These are phyloP conservation scores for Pueraria montana DNA, from an alignment of 306 rosid genomes.

Conservation along the genomic window DNA sequence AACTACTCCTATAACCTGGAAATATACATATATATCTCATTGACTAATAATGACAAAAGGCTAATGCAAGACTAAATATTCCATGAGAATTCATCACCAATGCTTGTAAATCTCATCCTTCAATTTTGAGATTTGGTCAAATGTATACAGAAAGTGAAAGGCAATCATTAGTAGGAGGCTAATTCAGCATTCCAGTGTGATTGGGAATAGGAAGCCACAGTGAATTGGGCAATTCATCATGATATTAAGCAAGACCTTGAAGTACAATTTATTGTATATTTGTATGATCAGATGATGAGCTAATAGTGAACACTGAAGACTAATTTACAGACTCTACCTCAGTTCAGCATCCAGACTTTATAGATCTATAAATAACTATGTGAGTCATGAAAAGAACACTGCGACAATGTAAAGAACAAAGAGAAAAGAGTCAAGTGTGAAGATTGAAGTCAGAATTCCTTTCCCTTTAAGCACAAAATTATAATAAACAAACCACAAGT, in stretches of 20 bases:
- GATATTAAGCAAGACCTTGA: slow-evolving; percentile 34
- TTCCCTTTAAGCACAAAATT: slow-evolving; percentile 37
- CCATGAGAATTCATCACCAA: slow-evolving; percentile 26
- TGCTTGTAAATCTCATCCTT: slow-evolving; percentile 20
- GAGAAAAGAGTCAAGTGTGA: neutral
- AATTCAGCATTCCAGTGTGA: slow-evolving; percentile 20
- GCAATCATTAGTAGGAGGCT: neutral
- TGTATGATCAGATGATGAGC: slow-evolving; percentile 38
- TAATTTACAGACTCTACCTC: slow-evolving; percentile 38
- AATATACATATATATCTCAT: slow-evolving; percentile 38
- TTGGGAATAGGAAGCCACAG: slow-evolving; percentile 26
- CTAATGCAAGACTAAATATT: slow-evolving; percentile 42
- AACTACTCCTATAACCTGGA: slow-evolving; percentile 88
- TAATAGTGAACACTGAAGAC: slow-evolving; percentile 8
- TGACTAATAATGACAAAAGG: slow-evolving; percentile 34
- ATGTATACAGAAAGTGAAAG: slow-evolving; percentile 17
- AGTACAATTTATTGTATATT: slow-evolving; percentile 13
- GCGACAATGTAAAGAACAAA: slow-evolving; percentile 12
- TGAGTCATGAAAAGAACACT: slow-evolving; percentile 12
- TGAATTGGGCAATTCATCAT: slow-evolving; percentile 19
- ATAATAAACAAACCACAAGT: slow-evolving; percentile 18
- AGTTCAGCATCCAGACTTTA: slow-evolving; percentile 7
- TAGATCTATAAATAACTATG: slow-evolving; percentile 9
- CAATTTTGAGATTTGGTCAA: slow-evolving; percentile 23
- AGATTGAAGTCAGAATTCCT: slow-evolving; percentile 35